Evolutionary conservation across 2,329 filamentous ascomycete species (phyloP).

Genomic region (Fusarium praegraminearum): DNA sequence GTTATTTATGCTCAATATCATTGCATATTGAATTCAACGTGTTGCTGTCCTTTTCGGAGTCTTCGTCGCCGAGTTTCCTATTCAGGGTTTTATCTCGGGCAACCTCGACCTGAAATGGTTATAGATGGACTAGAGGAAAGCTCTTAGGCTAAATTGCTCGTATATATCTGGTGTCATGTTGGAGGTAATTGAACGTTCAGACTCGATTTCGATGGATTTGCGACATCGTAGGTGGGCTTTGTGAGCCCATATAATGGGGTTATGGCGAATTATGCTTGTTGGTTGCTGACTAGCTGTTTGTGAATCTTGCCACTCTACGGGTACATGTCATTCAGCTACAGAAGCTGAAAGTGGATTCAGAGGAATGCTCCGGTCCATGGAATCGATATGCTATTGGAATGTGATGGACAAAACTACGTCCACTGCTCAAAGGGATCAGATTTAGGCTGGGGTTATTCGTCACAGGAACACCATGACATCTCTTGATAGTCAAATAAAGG

Average conservation of each 20-base stretch:
- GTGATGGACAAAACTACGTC: neutral
- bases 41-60: constrained; percentile 48
- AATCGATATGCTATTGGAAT: neutral
- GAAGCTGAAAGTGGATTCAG: neutral
- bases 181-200: neutral
- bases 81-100: constrained; percentile 32
- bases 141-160: constrained; percentile 24
- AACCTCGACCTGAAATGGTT: constrained; percentile 9
- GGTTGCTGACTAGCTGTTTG: neutral
- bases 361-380: no score
- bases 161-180: neutral
- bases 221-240: neutral
- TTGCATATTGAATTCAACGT: constrained; percentile 14
- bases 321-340: no score
- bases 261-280: neutral
- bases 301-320: neutral
- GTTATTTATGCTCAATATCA: constrained; percentile 31
- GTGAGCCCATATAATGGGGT: neutral
- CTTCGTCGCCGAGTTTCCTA: constrained; percentile 44
- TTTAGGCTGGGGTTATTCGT: neutral
- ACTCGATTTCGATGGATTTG: neutral
- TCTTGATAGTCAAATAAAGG: neutral
- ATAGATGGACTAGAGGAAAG: neutral
- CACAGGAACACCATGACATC: neutral
- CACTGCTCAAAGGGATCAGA: neutral